phyloP scores from a whole-genome alignment of 805 yeast genomes.

The Brettanomyces custersianus region DNA sequence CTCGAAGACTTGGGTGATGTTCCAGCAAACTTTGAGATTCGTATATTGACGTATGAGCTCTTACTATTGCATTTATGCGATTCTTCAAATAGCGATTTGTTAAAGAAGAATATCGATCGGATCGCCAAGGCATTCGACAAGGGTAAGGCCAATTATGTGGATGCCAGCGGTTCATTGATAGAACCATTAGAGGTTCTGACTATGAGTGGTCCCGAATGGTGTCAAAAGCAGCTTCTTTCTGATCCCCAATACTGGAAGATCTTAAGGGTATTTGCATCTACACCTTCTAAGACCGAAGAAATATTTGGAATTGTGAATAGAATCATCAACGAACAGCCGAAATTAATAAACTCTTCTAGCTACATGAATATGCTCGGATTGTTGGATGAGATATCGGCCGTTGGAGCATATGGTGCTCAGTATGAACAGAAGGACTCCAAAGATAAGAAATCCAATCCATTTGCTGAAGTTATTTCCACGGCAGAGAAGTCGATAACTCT shows the following conservation, averaged over 20 bases:
- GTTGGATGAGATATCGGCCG: slow-evolving; percentile 70
- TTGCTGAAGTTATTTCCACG: slow-evolving; percentile 44
- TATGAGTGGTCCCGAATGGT: slow-evolving; percentile 35
- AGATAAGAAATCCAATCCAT: slow-evolving; percentile 34
- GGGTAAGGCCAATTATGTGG: slow-evolving; percentile 32
- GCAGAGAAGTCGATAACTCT: slow-evolving; percentile 56
- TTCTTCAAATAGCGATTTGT: slow-evolving; percentile 2
- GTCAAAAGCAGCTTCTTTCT: slow-evolving; percentile 26
- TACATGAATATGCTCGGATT: slow-evolving; percentile 62
- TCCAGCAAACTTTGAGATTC: slow-evolving; percentile 20
- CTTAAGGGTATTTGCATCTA: slow-evolving; percentile 35
- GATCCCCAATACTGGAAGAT: slow-evolving; percentile 41
- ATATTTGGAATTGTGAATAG: slow-evolving; percentile 41
- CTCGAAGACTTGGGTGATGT: slow-evolving; percentile 16
- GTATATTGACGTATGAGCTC: slow-evolving; percentile 45
- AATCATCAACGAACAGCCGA: slow-evolving; percentile 25
- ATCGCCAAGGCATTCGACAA: slow-evolving; percentile 19
- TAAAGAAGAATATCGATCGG: slow-evolving; percentile 9
- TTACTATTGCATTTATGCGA: slow-evolving; percentile 33
- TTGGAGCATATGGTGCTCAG: slow-evolving; percentile 72
- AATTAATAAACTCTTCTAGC: slow-evolving; percentile 36
- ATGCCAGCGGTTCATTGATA: slow-evolving; percentile 35
- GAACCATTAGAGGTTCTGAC: slow-evolving; percentile 42
- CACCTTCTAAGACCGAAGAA: slow-evolving; percentile 29
- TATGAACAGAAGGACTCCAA: slow-evolving; percentile 58